Evolutionary conservation across 495 filamentous ascomycete genomes (phyloP), one percentile per base, ranked within the genome.

Genomic region (Tuber magnatum): DNA sequence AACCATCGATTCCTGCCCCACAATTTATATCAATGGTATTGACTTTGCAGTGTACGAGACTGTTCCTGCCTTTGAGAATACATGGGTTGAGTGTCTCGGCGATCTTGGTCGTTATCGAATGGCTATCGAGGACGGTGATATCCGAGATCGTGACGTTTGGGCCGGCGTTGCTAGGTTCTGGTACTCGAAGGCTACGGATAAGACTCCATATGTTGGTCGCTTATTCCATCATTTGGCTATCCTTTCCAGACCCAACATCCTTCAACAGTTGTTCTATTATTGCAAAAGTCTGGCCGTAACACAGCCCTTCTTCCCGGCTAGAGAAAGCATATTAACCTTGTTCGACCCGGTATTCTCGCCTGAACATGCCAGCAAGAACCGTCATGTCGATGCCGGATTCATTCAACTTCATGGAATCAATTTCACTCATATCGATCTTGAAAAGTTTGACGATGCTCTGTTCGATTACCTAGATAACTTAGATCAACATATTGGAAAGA

Each of bases 11-110:
- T 35, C 35, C 56, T 35, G 56, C 28, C 56, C 56, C 28, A 65
- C 56, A 35, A 35, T 41, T 42, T 41, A 28, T 46, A 14, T 35
- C 22, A 43, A 6, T 56, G 28, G 44, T 74, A 42, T 51, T 35
- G 41, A 35, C 42, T 39, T 35, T 44, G 35, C 44, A 81, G 80
- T 95, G 0, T 87, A 91, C 73, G 92, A 94, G 81, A 93, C 91
- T 0, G 91, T 94, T 0, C 87, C 90, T 4, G 84, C 87, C 0
- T 97, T 94, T 79, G 87, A 91, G 76, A 92, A 94, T 69, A 96
- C 91, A 0, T 97, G 94, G 94, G 92, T 97, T 39, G 94, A 97
- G 77, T 97, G 93, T 79, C 85, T 97, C 0, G 93, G 93, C 0
- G 93, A 95, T 82, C 83, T 95, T 4, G 91, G 88, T 0, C 83